Evolutionary conservation across 352 stramenopile species (phyloP).

Genomic region (Phytophthora sp.): DNA sequence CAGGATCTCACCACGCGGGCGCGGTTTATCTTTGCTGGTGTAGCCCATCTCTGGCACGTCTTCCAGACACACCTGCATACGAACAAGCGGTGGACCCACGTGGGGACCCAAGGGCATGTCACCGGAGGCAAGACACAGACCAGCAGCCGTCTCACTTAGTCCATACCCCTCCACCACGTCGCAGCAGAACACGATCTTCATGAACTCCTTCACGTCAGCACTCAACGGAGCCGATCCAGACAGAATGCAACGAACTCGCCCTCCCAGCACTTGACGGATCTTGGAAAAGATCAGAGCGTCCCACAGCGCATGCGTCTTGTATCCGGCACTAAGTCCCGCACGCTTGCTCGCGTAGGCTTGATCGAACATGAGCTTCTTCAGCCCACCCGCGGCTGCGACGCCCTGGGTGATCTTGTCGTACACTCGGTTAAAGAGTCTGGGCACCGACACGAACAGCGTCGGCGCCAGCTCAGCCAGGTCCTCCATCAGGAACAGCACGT

Average conservation of each 20-base stretch:
- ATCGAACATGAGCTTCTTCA: slow-evolving; percentile 80
- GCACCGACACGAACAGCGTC: slow-evolving; percentile 94
- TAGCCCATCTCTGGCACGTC: slow-evolving; percentile 98
- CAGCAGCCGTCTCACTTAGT: slow-evolving; percentile 94
- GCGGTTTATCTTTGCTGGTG: slow-evolving; percentile 78
- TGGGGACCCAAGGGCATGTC: slow-evolving; percentile 84
- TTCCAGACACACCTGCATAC: slow-evolving; percentile 92
- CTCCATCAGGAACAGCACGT: slow-evolving; percentile 92
- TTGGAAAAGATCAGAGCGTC: slow-evolving; percentile 97
- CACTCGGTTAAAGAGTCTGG: slow-evolving; percentile 96
- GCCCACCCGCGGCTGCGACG: slow-evolving; percentile 54
- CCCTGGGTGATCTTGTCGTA: slow-evolving; percentile 95
- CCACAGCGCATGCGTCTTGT: slow-evolving; percentile 88
- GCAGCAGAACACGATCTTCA: slow-evolving; percentile 94
- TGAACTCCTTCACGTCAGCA: slow-evolving; percentile 95
- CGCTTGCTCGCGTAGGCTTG: slow-evolving; percentile 68
- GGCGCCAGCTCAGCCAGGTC: slow-evolving; percentile 93
- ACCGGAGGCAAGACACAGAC: slow-evolving; percentile 68
- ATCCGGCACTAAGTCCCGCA: slow-evolving; percentile 48
- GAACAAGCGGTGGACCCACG: slow-evolving; percentile 90
- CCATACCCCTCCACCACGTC: slow-evolving; percentile 96
- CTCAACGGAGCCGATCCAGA: slow-evolving; percentile 94
- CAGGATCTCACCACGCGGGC: slow-evolving; percentile 68
- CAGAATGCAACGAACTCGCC: slow-evolving; percentile 89
- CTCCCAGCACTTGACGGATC: slow-evolving; percentile 92